These are phyloP conservation scores for Plasmodium sp. DNA, from an alignment of 169 alveolate species.

Conservation along the genomic window DNA sequence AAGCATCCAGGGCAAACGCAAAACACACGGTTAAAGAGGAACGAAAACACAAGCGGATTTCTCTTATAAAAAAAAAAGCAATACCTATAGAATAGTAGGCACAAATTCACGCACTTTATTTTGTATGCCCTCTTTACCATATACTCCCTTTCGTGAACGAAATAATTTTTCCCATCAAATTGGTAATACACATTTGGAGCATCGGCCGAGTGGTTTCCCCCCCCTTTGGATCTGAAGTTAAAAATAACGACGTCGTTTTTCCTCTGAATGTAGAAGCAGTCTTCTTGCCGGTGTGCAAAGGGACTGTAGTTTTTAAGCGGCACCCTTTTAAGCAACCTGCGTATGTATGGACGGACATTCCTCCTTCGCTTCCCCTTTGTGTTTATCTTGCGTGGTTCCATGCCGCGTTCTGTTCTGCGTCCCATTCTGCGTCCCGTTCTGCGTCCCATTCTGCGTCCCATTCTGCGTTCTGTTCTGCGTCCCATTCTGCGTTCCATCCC, in stretches of 20 bases:
- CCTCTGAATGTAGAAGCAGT: constrained; percentile 32
- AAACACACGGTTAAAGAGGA: constrained; percentile 1
- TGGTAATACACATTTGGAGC: constrained; percentile 10
- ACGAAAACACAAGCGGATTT: constrained; percentile 30
- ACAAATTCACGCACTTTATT: constrained; percentile 39
- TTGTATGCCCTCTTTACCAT: constrained; percentile 42
- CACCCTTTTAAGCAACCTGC: not conserved
- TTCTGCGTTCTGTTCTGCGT: too few species aligned
- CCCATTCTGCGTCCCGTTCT: too few species aligned
- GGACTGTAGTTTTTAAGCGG: not conserved
- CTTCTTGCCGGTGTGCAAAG: not conserved
- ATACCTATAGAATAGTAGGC: constrained; percentile 55
- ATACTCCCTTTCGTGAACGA: constrained; percentile 35
- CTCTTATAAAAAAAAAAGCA: constrained; percentile 61
- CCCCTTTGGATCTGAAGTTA: constrained; percentile 7
- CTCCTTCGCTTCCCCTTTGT: not conserved
- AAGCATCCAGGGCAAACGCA: constrained; percentile 37
- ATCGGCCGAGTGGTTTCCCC: not conserved
- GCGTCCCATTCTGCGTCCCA: too few species aligned
- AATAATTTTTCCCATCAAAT: constrained; percentile 45
- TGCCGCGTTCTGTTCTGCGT: too few species aligned
- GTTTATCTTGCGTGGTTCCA: not conserved
- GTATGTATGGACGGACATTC: not conserved
- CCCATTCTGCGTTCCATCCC: too few species aligned
- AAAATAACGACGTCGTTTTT: constrained; percentile 50